Conservation (phyloP, 495 filamentous ascomycete genomes). For the Penicillium psychrofluorescens region DNA sequence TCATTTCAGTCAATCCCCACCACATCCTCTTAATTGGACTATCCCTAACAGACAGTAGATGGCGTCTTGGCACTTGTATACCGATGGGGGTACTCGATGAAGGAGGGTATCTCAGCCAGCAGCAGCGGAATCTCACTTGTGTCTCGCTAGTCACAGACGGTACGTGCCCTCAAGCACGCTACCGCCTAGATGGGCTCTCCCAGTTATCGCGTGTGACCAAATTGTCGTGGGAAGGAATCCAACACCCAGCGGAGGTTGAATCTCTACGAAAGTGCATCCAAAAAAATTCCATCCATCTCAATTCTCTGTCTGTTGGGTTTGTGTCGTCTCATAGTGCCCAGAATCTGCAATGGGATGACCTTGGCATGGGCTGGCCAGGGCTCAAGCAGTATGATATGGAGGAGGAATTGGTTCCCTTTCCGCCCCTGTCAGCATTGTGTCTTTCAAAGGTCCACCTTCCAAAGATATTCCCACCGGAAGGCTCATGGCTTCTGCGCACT, state of each 20-base stretch:
- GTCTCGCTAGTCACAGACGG: conserved; percentile 7
- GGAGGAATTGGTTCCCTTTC: neutral
- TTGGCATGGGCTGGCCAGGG: neutral
- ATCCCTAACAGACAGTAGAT: too few relatives aligned
- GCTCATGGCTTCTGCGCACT: neutral
- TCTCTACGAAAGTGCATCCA: conserved; percentile 1
- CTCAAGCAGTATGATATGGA: neutral
- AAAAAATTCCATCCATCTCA: conserved; percentile 1
- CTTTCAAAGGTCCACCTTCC: too few relatives aligned
- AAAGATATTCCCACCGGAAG: neutral
- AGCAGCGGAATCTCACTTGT: conserved; percentile 1
- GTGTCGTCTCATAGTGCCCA: neutral
- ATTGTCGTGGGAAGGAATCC: conserved; percentile 8
- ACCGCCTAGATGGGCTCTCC: neutral
- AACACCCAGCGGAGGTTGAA: conserved; percentile 4
- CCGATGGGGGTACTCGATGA: conserved; percentile 5
- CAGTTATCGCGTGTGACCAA: neutral
- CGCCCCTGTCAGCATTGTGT: neutral
- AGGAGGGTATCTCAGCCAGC: conserved; percentile 1
- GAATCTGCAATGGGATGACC: neutral
- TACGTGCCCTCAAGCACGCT: conserved; percentile 4
- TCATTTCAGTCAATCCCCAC: conserved; percentile 1
- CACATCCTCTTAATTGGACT: neutral
- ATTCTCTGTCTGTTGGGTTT: conserved; percentile 1
- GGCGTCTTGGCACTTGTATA: conserved; percentile 9